These are phyloP conservation scores for Suillus alpinus DNA, from an alignment of 768 basidiomycete species.

Conservation along the genomic window DNA sequence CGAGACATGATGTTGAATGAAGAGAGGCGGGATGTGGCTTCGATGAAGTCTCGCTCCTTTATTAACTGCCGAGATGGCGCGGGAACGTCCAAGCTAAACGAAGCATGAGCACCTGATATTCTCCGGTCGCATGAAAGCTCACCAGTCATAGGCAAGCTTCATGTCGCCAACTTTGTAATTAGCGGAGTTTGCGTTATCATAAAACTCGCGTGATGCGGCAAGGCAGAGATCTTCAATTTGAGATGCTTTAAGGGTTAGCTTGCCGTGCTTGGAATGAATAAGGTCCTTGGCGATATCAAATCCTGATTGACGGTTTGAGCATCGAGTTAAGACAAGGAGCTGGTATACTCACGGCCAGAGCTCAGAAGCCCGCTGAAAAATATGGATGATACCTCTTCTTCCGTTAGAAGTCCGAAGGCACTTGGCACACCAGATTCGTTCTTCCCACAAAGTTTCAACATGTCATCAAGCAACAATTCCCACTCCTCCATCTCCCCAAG, in stretches of 20 bases:
- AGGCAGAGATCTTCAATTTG: conserved; percentile 78
- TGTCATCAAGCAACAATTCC: conserved; percentile 86
- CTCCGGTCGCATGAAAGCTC: conserved; percentile 13
- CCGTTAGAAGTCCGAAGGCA: conserved; percentile 75
- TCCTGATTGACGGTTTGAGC: conserved; percentile 37
- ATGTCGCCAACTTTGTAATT: conserved; percentile 93
- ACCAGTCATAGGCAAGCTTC: conserved; percentile 98
- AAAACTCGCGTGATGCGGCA: conserved; percentile 81
- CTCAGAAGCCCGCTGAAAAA: conserved; percentile 86
- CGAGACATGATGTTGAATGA: conserved; percentile 84
- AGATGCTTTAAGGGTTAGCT: conserved; percentile 46
- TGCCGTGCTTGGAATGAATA: conserved; percentile 45
- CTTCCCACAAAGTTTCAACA: conserved; percentile 72
- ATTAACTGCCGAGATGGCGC: conserved; percentile 56
- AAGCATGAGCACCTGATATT: conserved; percentile 8
- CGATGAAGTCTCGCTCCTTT: conserved; percentile 88
- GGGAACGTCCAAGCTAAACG: conserved; percentile 71
- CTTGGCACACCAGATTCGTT: conserved; percentile 64
- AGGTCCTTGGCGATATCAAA: conserved; percentile 67
- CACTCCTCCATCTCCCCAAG: conserved; percentile 71
- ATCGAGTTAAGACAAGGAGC: not conserved
- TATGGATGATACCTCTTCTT: conserved; percentile 72
- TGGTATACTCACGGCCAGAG: conserved; percentile 72
- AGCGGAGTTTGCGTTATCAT: conserved; percentile 90
- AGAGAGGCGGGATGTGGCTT: conserved; percentile 93